phyloP scores from a whole-genome alignment of 108 stramenopile species.

The Fragilariopsis cylindrus region DNA sequence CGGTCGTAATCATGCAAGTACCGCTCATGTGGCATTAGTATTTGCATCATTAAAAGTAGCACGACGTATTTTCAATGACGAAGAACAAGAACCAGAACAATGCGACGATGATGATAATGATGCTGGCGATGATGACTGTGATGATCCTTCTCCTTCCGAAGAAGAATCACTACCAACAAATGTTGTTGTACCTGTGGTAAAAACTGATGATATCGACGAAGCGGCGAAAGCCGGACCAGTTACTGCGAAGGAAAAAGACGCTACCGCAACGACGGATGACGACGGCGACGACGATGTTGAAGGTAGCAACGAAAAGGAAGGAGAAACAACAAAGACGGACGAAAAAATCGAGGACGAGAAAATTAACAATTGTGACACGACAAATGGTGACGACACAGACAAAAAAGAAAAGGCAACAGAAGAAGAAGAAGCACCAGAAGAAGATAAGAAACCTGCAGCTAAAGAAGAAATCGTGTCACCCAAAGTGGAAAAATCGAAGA shows the following conservation, averaged over 20 bases:
- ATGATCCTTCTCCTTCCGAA: neutral
- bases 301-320: conserved; percentile 5
- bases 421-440: conserved; percentile 13
- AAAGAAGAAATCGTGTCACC: conserved; percentile 8
- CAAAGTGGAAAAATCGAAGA: neutral
- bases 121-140: conserved; percentile 5
- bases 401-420: conserved; percentile 8
- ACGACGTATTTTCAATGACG: conserved; percentile 57
- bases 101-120: conserved; percentile 4
- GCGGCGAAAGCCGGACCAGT: neutral
- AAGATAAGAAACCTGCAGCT: conserved; percentile 21
- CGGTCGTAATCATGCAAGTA: conserved; percentile 48
- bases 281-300: conserved; percentile 6
- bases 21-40: conserved; percentile 85
- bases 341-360: conserved; percentile 9
- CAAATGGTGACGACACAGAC: neutral
- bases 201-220: conserved; percentile 11
- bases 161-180: neutral
- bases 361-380: neutral
- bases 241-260: conserved; percentile 11
- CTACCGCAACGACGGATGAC: conserved; percentile 1
- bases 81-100: conserved; percentile 20
- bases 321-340: neutral
- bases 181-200: neutral
- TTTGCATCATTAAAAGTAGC: conserved; percentile 81